Base-by-base conservation (phyloP, 495 filamentous ascomycete genomes). In the Penicillium subrubescens region DNA sequence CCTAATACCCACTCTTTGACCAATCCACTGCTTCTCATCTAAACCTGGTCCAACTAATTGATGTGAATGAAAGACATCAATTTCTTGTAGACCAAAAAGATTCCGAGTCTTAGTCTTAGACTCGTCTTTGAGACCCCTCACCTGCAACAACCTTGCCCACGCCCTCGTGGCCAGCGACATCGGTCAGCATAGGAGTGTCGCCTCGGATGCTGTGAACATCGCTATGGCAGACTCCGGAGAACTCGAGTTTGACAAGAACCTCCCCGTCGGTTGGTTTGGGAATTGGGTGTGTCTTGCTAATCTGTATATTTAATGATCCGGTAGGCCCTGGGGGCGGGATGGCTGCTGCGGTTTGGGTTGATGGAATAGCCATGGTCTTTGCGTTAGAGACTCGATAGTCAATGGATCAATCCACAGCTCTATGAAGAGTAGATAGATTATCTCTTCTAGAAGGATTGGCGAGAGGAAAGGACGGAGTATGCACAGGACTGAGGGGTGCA, bases 141-240 rank as follows among this genome's bases (percentile, higher is more conserved):
- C 76, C 78, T 69, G 60, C 29, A 23, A 81, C 71, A 8, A 81
- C 77, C 35, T 59, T 77, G 31, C 79, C 79, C 46, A 81, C 70
- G 8, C 80, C 79, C 56, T 82, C 79, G 69, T 82, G 80, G 34
- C 79, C 77, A 31, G 78, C 79, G 34, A 81, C 75, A 64, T 81
- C 74, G 4, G 80, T 80, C 66, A 72, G 70, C 80, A 82, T 82
- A 8, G 77, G 80, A 21, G 79, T 82, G 34, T 82, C 75, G 2
- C 80, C 77, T 5, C 75, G 74, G 19, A 82, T 75, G 58, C 77
- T 80, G 59, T 81, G 79, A 27, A 81, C 63, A 67, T 80, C 79
- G 15, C 76, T 78, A 71, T 81, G 78, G 39, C 80, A 81, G 11
- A 82, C 73, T 0, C 79, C 79, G 6, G 77, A 81, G 57, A 63